Evolutionary conservation across 768 basidiomycete genomes (phyloP), one percentile per base, ranked within the genome.

Genomic region (Pleurotus djamor): DNA sequence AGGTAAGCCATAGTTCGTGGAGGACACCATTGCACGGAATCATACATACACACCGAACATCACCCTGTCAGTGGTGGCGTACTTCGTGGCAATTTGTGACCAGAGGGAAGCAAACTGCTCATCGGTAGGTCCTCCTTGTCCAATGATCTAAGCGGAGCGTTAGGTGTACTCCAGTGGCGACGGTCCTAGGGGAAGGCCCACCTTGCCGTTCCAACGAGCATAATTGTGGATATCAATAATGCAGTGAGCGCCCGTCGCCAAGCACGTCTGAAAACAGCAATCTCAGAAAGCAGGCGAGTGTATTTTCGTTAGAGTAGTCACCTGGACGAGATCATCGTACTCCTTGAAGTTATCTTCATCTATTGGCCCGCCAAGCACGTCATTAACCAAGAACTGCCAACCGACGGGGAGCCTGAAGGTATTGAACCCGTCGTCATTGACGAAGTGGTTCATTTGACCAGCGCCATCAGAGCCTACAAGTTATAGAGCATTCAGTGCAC

Each of bases 401-500:
- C 78, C 80, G 4, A 83, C 79, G 0, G 86, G 84, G 16, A 86
- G 76, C 56, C 86, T 83, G 76, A 86, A 84, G 5, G 76, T 71
- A 57, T 83, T 83, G 73, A 79, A 83, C 3, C 77, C 78, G 59
- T 86, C 82, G 61, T 83, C 70, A 0, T 76, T 66, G 52, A 79
- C 77, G 61, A 87, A 88, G 66, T 88, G 86, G 45, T 74, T 65
- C 82, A 88, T 87, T 65, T 87, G 86, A n/a, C 82, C 80, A 4
- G 66, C 70, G 47, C 79, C 81, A 56, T 82, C 79, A 33, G 65
- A 59, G 33, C 77, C 77, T 74, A 51, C 41, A 5, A 17, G 49
- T 10, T 50, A 35, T 41, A n/a, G 10, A 41, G 4, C n/a, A 1
- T 41, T 41, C 28, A 32, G 17, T 32, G 1, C 28, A 33, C 1